Conservation (phyloP, 768 basidiomycete genomes). For the Trametes coccinea region DNA sequence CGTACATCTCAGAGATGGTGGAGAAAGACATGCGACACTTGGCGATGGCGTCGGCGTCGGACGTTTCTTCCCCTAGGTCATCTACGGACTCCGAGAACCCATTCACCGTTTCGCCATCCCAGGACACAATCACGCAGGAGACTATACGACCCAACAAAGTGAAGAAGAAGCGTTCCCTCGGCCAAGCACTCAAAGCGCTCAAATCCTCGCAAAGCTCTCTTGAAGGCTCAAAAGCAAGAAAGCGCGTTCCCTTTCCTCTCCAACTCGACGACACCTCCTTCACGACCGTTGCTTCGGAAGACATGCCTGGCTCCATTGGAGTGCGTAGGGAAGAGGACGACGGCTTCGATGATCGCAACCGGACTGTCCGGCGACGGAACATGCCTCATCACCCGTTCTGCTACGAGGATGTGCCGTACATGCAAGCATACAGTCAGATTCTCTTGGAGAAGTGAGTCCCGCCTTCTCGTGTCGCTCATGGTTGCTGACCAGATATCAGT, state of each 20-base stretch:
- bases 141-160: conserved; percentile 7
- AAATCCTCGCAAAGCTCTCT: conserved; percentile 6
- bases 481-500: conserved; percentile 36
- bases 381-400: conserved; percentile 45
- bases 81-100: conserved; percentile 8
- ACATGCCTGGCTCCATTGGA: conserved; percentile 3
- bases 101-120: neutral
- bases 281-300: conserved; percentile 3
- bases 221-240: neutral
- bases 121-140: conserved; percentile 15
- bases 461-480: neutral
- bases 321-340: conserved; percentile 7
- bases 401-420: conserved; percentile 46
- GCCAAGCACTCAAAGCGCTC: conserved; percentile 16
- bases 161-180: conserved; percentile 19
- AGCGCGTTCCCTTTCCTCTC: neutral
- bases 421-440: conserved; percentile 64
- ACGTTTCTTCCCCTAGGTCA: conserved; percentile 11
- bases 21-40: neutral
- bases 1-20: conserved; percentile 9
- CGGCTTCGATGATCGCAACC: conserved; percentile 20
- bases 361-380: conserved; percentile 12
- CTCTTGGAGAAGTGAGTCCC: conserved; percentile 57
- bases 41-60: neutral
- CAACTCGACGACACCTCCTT: conserved; percentile 8